Base-by-base conservation (phyloP, 2,329 filamentous ascomycete species). In the Mariannaea sp. region DNA sequence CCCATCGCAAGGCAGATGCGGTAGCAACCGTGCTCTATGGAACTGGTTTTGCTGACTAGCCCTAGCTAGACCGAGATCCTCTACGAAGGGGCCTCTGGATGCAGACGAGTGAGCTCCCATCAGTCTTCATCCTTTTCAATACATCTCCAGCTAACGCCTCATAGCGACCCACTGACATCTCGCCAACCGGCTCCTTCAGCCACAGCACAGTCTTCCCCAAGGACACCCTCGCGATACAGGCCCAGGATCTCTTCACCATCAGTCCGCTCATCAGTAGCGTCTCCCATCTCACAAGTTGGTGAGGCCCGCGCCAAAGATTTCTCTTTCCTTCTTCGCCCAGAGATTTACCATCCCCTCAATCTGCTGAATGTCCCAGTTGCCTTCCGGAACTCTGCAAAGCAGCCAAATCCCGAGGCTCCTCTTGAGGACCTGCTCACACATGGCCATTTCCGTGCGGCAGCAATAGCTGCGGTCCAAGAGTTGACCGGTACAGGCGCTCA, bases 261-360 rank as follows among this genome's bases (percentile, higher is more conserved):
- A 14, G 48, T 60, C 7, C 61, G 62, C 20, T 65, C 64, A 39
- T 59, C 59, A 20, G 56, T 62, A 49, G 53, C 60, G 13, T 69
- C 69, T 2, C 67, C 69, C 9, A 59, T 64, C 17, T 57, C 68
- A 8, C 66, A 66, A 44, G 44, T 73, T 13, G 70, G 68, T 12
- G 69, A 73, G 35, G 42, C 55, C 1, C 63, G 62, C 3, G 61
- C 67, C 39, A 88, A 89, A 65, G 88, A 96, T 74, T 89, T 96
- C 61, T 84, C 86, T 14, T 93, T 88, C 70, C 84, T 97, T 39
- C 82, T 94, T 9, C 84, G 87, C 16, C 86, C 90, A 3, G 84
- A 90, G 59, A 87, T 92, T 50, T 97, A 93, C 75, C 92, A 96
- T 68, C 85, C 88, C 2, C 78, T 97, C 19, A 86, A 88, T 1